Percentiles rank a stretch among this genome's conserved stretches.
phyloP scores from a whole-genome alignment of 2,329 filamentous ascomycete species.

The Fusarium pseudocircinatum region DNA sequence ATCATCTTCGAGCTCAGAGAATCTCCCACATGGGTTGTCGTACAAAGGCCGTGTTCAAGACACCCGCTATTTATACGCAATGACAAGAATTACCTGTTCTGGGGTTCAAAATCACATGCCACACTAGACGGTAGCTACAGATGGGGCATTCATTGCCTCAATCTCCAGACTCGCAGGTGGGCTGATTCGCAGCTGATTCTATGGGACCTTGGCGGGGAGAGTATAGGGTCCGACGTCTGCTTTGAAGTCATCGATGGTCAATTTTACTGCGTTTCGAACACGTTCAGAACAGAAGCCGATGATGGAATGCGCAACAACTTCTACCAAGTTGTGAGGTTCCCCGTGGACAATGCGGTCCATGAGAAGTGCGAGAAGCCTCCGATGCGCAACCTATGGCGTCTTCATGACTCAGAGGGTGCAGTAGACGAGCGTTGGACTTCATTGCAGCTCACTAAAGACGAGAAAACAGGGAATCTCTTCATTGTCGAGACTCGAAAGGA shows the following conservation, averaged over 20 bases:
- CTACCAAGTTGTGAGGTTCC: conserved; percentile 74
- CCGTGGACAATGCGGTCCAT: conserved; percentile 57
- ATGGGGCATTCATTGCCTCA: conserved; percentile 69
- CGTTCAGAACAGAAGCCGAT: conserved; percentile 68
- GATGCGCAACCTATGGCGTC: conserved; percentile 65
- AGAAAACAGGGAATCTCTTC: conserved; percentile 64
- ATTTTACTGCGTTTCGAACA: conserved; percentile 77
- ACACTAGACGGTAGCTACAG: conserved; percentile 65
- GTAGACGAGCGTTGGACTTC: conserved; percentile 80
- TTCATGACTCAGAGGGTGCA: conserved; percentile 74
- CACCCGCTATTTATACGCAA: conserved; percentile 75
- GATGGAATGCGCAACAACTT: conserved; percentile 74
- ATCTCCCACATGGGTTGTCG: conserved; percentile 55
- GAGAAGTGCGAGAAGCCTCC: conserved; percentile 50
- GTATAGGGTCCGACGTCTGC: conserved; percentile 73
- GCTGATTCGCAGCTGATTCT: conserved; percentile 60
- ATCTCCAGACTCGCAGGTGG: conserved; percentile 55
- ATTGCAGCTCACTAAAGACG: conserved; percentile 69
- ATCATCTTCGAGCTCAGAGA: conserved; percentile 55
- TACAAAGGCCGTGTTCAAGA: conserved; percentile 54
- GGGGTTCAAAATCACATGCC: conserved; percentile 68
- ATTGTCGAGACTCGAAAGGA: conserved; percentile 77
- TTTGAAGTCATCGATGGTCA: conserved; percentile 74
- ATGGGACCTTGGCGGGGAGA: conserved; percentile 67
- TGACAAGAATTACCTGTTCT: conserved; percentile 68